Percentiles rank a stretch among this genome's conserved stretches.
These are phyloP conservation scores for Candida tunisiensis DNA, from an alignment of 1,139 yeast genomes.

Conservation along the genomic window DNA sequence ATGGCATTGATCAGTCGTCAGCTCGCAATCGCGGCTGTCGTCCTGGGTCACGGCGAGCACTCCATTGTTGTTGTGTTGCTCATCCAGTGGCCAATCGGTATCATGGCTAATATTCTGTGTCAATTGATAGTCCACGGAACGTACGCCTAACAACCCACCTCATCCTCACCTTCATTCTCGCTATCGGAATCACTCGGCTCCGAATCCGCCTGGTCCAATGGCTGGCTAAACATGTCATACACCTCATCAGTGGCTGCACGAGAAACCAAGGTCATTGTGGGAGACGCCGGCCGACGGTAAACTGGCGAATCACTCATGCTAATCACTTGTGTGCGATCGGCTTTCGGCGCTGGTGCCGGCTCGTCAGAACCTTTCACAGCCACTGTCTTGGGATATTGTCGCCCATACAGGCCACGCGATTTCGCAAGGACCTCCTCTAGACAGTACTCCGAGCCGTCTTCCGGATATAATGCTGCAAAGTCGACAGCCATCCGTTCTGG, in stretches of 20 bases:
- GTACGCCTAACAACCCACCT: too few species aligned
- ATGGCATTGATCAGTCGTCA: too few species aligned
- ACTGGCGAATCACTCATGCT: too few species aligned
- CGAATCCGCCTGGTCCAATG: conserved; percentile 1
- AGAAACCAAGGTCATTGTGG: conserved; percentile 67
- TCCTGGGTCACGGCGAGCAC: too few species aligned
- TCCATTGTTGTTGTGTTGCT: too few species aligned
- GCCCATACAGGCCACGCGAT: conserved; percentile 17
- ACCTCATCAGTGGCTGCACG: conserved; percentile 66
- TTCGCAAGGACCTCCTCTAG: conserved; percentile 46
- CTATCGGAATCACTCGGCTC: conserved; percentile 3
- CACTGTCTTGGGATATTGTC: too few species aligned
- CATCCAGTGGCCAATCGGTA: too few species aligned
- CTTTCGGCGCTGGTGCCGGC: background rate
- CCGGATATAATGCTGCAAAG: conserved; percentile 29
- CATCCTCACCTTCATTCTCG: too few species aligned
- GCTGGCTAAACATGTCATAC: conserved; percentile 58
- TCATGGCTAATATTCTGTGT: too few species aligned
- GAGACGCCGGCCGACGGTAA: conserved; percentile 19
- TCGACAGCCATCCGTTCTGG: conserved; percentile 3
- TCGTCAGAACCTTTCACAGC: conserved; percentile 2
- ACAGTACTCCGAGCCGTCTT: conserved; percentile 34
- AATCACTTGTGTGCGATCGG: conserved; percentile 4
- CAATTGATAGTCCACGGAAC: too few species aligned
- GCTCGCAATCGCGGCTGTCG: too few species aligned